These are phyloP conservation scores for Phytopythium vexans DNA, from an alignment of 352 stramenopile species.

Conservation along the genomic window DNA sequence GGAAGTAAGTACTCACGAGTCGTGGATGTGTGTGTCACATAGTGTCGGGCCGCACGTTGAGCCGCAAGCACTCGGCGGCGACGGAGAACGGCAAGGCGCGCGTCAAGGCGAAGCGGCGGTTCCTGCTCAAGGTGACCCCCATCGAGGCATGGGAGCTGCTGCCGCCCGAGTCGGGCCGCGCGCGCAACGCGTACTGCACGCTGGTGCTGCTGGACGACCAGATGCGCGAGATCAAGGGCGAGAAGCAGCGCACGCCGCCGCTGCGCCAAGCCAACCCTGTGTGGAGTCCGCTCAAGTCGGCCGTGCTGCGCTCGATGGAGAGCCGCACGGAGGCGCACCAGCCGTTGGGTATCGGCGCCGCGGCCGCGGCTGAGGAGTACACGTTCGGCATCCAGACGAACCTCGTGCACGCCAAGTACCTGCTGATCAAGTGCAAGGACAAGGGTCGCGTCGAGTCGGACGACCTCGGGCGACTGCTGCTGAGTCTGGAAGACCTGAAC, in stretches of 20 bases:
- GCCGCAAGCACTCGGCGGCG: background rate
- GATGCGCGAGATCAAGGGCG: slow-evolving; percentile 83
- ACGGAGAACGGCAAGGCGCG: slow-evolving; percentile 26
- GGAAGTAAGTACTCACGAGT: background rate
- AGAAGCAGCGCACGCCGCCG: slow-evolving; percentile 82
- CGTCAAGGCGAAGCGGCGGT: slow-evolving; percentile 73
- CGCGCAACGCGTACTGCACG: slow-evolving; percentile 79
- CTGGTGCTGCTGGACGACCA: slow-evolving; percentile 81
- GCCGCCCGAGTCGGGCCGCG: slow-evolving; percentile 46
- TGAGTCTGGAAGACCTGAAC: slow-evolving; percentile 82
- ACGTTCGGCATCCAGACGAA: slow-evolving; percentile 84
- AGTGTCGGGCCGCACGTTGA: slow-evolving; percentile 1
- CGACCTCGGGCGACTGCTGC: slow-evolving; percentile 70
- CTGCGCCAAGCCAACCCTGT: slow-evolving; percentile 60
- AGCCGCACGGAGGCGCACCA: slow-evolving; percentile 78
- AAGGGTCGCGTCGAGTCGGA: slow-evolving; percentile 83
- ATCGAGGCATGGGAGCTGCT: slow-evolving; percentile 78
- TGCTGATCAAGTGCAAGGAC: slow-evolving; percentile 88
- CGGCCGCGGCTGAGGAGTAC: slow-evolving; percentile 80
- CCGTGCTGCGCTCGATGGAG: slow-evolving; percentile 77
- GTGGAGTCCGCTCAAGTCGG: slow-evolving; percentile 81
- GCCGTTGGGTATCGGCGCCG: slow-evolving; percentile 80
- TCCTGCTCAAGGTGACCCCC: slow-evolving; percentile 81
- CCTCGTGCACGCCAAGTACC: slow-evolving; percentile 69
- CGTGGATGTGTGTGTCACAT: background rate